Base-by-base conservation (phyloP, 164 flowering plant species). In the Dillenia suffruticosa region DNA sequence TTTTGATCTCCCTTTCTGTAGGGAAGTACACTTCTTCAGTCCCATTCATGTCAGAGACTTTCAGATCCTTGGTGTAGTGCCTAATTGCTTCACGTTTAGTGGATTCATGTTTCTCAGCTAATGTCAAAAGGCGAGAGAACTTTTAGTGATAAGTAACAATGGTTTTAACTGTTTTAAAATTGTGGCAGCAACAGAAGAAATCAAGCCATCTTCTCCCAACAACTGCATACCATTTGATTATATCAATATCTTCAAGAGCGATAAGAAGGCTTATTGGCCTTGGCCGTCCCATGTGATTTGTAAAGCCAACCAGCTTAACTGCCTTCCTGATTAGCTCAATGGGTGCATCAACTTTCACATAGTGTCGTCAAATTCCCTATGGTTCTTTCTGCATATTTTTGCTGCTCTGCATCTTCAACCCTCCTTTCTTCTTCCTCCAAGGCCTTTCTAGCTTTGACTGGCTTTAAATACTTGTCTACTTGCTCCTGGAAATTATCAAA, bases 261-360 rank as follows among this genome's bases (percentile, higher is more conserved):
- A 74, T 65, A 45, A 92, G 96, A 43, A 78, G 68, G 61, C 77
- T 76, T 51, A 95, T 80, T 16, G 97, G 97, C 66, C 94, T 77
- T 2, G 99, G 97, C 17, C 97, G 89, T 10, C 99, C 99, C 99
- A 95, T 86, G 9, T 84, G 62, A 65, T 95, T 95, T 46, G 99
- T 95, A 74, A 95, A 89, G 43, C 96, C 90, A 59, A 74, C 88
- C 76, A 86, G 53, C 62, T 67, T 85, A 47, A 92, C 94, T 1
- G 92, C 85, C 73, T 82, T 83, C 57, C 84, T 77, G 24, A 95
- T 72, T 22, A 82, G 79, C 57, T 81, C 87, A 50, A 79, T 73
- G 13, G 99, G 97, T 11, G 97, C 97, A 59, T 75, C 79, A 24
- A 89, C 92, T 79, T 84, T 95, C 73, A 92, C 75, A 65, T 81